Evolutionary conservation across 1,139 yeast genomes (phyloP).

Genomic region (Chernovozyma sophiae-reginae): DNA sequence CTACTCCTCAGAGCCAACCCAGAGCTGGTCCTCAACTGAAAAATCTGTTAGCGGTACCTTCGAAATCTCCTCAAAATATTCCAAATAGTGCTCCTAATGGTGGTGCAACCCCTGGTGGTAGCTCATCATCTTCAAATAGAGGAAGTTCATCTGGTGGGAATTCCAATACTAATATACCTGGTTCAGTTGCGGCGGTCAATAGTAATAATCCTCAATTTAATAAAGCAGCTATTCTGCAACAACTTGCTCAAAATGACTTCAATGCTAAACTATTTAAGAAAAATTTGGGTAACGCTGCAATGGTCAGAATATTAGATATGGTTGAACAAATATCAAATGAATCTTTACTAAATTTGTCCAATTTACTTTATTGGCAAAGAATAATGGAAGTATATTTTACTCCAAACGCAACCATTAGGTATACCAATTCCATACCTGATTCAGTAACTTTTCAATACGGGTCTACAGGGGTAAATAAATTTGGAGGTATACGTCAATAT

Average conservation of each 20-base stretch:
- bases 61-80: not conserved
- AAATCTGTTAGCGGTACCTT: not conserved
- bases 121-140: not conserved
- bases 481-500: constrained; percentile 37
- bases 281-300: constrained; percentile 45
- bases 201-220: not conserved
- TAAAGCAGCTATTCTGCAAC: not conserved
- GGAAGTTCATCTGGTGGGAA: not conserved
- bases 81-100: not conserved
- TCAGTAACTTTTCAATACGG: not conserved
- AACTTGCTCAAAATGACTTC: constrained; percentile 29
- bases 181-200: not conserved
- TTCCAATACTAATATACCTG: not conserved
- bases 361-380: constrained; percentile 37
- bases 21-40: constrained; percentile 10
- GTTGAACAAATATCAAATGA: constrained; percentile 37
- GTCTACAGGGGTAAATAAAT: not conserved
- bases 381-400: constrained; percentile 32
- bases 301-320: constrained; percentile 35
- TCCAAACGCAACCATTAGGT: constrained; percentile 28
- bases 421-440: constrained; percentile 12
- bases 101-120: not conserved
- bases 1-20: constrained; percentile 18
- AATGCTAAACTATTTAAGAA: constrained; percentile 36
- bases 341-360: constrained; percentile 23